These are phyloP conservation scores for Ceratocystis papillata DNA, from an alignment of 2,329 filamentous ascomycete species.

Conservation along the genomic window DNA sequence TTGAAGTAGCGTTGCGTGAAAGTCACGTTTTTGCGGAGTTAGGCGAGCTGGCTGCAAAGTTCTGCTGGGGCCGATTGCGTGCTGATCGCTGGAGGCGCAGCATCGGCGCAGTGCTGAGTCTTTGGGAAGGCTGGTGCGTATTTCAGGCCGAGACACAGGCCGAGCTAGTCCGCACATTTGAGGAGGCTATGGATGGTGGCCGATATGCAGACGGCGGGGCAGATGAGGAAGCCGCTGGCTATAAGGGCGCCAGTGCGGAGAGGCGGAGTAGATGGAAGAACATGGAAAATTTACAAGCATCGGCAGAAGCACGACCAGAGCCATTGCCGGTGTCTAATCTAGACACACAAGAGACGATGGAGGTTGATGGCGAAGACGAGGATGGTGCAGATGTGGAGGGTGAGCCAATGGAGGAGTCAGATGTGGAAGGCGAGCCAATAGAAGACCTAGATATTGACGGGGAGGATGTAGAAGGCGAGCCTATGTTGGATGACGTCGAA, in stretches of 20 bases:
- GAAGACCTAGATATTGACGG: conserved; percentile 40
- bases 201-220: conserved; percentile 33
- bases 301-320: background rate
- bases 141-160: conserved; percentile 68
- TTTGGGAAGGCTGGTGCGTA: conserved; percentile 62
- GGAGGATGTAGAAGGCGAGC: conserved; percentile 42
- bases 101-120: conserved; percentile 53
- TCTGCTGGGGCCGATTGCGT: conserved; percentile 69
- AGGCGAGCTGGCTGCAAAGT: conserved; percentile 58
- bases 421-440: conserved; percentile 39
- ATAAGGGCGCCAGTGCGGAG: conserved; percentile 28
- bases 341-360: conserved; percentile 37
- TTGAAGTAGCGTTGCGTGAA: conserved; percentile 59
- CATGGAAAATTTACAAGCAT: conserved; percentile 34
- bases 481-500: conserved; percentile 35
- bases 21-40: conserved; percentile 64
- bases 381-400: conserved; percentile 42
- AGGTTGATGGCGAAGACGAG: conserved; percentile 30
- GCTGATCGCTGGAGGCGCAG: conserved; percentile 78
- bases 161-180: conserved; percentile 58
- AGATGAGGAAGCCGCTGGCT: conserved; percentile 16
- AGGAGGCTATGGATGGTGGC: conserved; percentile 51
- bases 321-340: conserved; percentile 24
- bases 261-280: conserved; percentile 42
- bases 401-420: conserved; percentile 38